Evolutionary conservation across 2,329 filamentous ascomycete genomes (phyloP), one percentile per base, ranked within the genome.

Genomic region (Colletotrichum ledebouriae): DNA sequence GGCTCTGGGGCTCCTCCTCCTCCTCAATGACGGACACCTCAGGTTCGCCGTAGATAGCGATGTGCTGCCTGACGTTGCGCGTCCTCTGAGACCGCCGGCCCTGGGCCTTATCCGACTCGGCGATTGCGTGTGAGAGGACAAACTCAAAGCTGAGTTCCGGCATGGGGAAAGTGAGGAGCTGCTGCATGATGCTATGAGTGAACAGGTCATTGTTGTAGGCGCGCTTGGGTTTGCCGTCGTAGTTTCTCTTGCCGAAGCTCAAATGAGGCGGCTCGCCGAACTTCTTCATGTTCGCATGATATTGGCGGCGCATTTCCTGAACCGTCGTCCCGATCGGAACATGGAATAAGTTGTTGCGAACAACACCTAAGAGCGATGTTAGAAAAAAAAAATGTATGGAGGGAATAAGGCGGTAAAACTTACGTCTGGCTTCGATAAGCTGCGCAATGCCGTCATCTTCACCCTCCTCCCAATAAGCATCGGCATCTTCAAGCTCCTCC

Each of bases 1-100:
- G 65, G 34, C 65, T 68, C 15, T 68, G 61, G 4, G 65, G 65
- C n/a, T 68, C 65, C 6, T 68, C 65, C 12, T 68, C 65, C 34
- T 68, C 65, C 29, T 68, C 65, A 22, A 68, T 68, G 15, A 59
- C 25, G 2, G 65, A 65, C 10, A 68, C 49, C 11, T 68, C 65
- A 2, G 65, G 62, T 37, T 68, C 65, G 17, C 65, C 65, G 20
- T 59, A 68, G 2, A 59, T 46, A 13, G 65, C 65, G 11, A 68
- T 65, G 37, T 41, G 65, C 47, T 68, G 61, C 0, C 65, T 25
- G n/a, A 65, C 61, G 47, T 68, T 68, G n/a, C 61, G 61, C 20
- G 50, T 17, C 25, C 58, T 55, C n/a, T 29, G 17, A 11, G 34
- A 39, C 13, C 25, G 3, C 3, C 52, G 37, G 9, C 65, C 65